These are phyloP conservation scores for Yueomyces sp. DNA, from an alignment of 805 yeast genomes.

Conservation along the genomic window DNA sequence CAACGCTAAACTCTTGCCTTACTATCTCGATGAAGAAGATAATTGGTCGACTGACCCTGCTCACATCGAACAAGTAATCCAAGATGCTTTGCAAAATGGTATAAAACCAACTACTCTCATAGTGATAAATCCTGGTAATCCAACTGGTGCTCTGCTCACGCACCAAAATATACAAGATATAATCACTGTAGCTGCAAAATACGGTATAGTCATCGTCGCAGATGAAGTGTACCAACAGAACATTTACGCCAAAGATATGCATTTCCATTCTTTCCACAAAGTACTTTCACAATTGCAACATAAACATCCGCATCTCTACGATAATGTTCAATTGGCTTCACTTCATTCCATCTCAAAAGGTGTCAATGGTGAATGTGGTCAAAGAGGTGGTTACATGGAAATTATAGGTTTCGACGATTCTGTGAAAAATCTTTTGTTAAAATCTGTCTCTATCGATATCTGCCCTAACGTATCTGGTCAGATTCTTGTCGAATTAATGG, in stretches of 20 bases:
- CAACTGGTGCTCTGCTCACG: constrained; percentile 79
- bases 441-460: constrained; percentile 79
- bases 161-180: constrained; percentile 55
- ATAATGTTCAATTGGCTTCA: constrained; percentile 76
- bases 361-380: constrained; percentile 97
- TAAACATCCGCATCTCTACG: constrained; percentile 40
- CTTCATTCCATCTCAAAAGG: constrained; percentile 97
- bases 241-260: constrained; percentile 48
- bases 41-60: constrained; percentile 74
- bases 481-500: constrained; percentile 82
- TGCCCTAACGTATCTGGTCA: constrained; percentile 96
- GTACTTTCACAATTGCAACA: constrained; percentile 53
- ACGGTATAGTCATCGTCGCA: constrained; percentile 78
- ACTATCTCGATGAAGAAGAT: constrained; percentile 65
- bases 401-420: constrained; percentile 63
- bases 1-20: constrained; percentile 70
- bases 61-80: constrained; percentile 43
- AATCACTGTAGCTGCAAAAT: constrained; percentile 65
- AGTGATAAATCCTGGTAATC: constrained; percentile 95
- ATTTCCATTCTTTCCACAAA: constrained; percentile 73
- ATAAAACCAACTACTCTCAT: constrained; percentile 66
- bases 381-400: constrained; percentile 98
- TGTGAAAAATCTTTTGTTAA: constrained; percentile 55
- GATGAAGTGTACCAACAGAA: constrained; percentile 98
- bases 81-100: constrained; percentile 36